Conservation (phyloP, 2,329 filamentous ascomycete genomes). For the Fusarium nodosum region DNA sequence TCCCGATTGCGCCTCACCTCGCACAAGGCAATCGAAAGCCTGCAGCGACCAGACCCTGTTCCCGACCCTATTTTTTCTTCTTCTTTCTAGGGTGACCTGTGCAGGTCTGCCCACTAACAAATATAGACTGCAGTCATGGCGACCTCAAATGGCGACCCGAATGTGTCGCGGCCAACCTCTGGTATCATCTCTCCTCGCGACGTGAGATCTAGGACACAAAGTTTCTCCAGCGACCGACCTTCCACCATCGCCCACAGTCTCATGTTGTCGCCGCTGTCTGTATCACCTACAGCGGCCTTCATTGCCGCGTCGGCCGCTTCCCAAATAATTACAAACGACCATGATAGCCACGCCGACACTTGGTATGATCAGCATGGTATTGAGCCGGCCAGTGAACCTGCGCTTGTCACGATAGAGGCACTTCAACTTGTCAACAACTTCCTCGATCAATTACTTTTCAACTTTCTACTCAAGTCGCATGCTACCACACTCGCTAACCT, state of each 20-base stretch:
- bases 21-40: constrained; percentile 39
- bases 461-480: constrained; percentile 83
- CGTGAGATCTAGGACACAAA: constrained; percentile 67
- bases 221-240: constrained; percentile 78
- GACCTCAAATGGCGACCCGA: constrained; percentile 46
- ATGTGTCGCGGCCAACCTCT: constrained; percentile 54
- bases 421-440: constrained; percentile 89
- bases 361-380: constrained; percentile 78
- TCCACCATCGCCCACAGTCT: constrained; percentile 71
- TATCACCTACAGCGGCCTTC: constrained; percentile 85
- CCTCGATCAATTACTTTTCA: constrained; percentile 92
- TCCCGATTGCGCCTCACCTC: constrained; percentile 36
- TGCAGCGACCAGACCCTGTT: constrained; percentile 36
- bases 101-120: constrained; percentile 43
- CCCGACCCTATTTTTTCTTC: constrained; percentile 12
- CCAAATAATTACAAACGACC: constrained; percentile 90
- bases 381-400: constrained; percentile 75
- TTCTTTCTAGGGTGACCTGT: constrained; percentile 37
- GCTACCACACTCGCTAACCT: constrained; percentile 82
- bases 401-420: constrained; percentile 78
- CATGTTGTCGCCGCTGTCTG: constrained; percentile 74
- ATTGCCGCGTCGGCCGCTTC: constrained; percentile 90
- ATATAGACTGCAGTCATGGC: constrained; percentile 50
- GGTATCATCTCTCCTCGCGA: constrained; percentile 54
- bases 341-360: constrained; percentile 78